These are phyloP conservation scores for Globisporangium orthogonon DNA, from an alignment of 352 stramenopile genomes.

Conservation along the genomic window DNA sequence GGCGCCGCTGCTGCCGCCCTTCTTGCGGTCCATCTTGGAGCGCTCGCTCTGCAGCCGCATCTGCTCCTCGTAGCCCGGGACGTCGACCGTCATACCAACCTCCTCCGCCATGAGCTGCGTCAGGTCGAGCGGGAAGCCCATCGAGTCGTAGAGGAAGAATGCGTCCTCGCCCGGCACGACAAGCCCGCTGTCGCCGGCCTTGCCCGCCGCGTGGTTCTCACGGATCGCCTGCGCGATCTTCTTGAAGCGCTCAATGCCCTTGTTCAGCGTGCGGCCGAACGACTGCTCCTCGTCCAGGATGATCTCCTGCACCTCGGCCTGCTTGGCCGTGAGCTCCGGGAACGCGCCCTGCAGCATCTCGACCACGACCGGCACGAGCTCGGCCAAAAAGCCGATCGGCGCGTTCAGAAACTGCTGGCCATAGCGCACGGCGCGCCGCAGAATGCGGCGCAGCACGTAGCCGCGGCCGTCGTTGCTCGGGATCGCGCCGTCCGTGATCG, in stretches of 20 bases:
- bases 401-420: conserved; percentile 96
- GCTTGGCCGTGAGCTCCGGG: conserved; percentile 93
- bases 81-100: conserved; percentile 91
- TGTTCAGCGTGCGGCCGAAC: conserved; percentile 94
- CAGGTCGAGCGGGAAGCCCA: conserved; percentile 98
- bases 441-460: conserved; percentile 97
- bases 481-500: conserved; percentile 96
- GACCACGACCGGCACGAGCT: conserved; percentile 93
- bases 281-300: conserved; percentile 96
- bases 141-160: conserved; percentile 99
- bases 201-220: conserved; percentile 39
- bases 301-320: conserved; percentile 89
- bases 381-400: conserved; percentile 92
- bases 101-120: conserved; percentile 98
- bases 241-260: conserved; percentile 88
- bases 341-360: conserved; percentile 93
- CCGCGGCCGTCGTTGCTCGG: conserved; percentile 96
- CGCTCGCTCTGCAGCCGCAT: conserved; percentile 89
- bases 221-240: conserved; percentile 82
- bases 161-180: conserved; percentile 90
- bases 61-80: conserved; percentile 91
- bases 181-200: conserved; percentile 43
- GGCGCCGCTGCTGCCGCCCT: conserved; percentile 58
- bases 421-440: conserved; percentile 96
- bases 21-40: conserved; percentile 88